These are phyloP conservation scores for Stephanodiscus minutulus DNA, from an alignment of 108 stramenopile genomes.

Conservation along the genomic window DNA sequence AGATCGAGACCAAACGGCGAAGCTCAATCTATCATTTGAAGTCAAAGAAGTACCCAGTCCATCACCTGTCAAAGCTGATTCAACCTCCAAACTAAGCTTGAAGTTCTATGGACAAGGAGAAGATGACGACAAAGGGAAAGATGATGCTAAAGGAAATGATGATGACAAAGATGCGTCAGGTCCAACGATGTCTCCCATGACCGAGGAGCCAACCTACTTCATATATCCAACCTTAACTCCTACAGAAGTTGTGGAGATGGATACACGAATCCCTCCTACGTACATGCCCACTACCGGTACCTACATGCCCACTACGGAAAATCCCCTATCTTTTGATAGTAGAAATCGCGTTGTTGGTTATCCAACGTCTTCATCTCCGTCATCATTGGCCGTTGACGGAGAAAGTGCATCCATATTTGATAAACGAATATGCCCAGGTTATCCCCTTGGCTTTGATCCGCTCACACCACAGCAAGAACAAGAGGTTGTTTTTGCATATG, in stretches of 20 bases:
- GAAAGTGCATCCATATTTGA: conserved; percentile 7
- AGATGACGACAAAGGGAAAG: conserved; percentile 16
- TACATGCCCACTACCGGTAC: conserved; percentile 12
- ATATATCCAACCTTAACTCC: conserved; percentile 16
- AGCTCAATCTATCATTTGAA: conserved; percentile 4
- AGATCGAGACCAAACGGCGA: neutral
- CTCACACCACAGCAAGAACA: conserved; percentile 9
- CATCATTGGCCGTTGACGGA: neutral
- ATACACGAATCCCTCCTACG: neutral
- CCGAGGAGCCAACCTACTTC: conserved; percentile 21
- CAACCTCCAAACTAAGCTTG: conserved; percentile 3
- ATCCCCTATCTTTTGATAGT: neutral
- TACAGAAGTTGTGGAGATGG: neutral
- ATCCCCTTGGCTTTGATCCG: conserved; percentile 25
- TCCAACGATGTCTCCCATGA: conserved; percentile 4
- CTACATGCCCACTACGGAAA: neutral
- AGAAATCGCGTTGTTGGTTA: neutral
- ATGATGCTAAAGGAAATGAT: conserved; percentile 1
- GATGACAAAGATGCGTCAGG: neutral
- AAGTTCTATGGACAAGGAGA: neutral
- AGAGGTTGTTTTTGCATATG: conserved; percentile 40
- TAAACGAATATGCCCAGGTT: conserved; percentile 31
- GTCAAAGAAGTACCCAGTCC: neutral
- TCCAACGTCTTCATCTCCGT: neutral
- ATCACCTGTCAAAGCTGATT: neutral